Evolutionary conservation across 148 eudicot species (phyloP).

Genomic region (Spergularia marina): DNA sequence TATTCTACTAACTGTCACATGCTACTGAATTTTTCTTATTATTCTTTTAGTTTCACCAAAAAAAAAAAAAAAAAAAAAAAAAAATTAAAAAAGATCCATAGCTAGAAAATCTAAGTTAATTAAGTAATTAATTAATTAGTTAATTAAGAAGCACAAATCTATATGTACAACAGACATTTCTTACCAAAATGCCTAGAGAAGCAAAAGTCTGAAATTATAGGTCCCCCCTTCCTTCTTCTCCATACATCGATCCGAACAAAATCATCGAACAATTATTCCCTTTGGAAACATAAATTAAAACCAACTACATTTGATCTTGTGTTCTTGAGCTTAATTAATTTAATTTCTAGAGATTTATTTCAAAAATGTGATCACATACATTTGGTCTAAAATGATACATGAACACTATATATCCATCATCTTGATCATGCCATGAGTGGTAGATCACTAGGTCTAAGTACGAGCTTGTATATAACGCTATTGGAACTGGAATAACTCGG

Average conservation of each 20-base stretch:
- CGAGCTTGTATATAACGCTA: no score
- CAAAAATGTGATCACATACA: no score
- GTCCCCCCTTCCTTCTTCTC: conserved; percentile 14
- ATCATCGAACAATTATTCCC: conserved; percentile 44
- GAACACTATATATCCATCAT: no score
- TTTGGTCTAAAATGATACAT: no score
- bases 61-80: background rate
- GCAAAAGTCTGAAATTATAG: conserved; percentile 26
- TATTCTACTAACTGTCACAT: conserved; percentile 32
- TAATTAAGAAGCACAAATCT: conserved; percentile 31
- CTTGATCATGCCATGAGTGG: no score
- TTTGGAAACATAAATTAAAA: conserved; percentile 22
- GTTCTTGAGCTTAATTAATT: background rate
- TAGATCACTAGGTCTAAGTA: no score
- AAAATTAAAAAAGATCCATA: background rate
- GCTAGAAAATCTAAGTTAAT: background rate
- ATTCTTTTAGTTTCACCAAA: no score
- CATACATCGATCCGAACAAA: conserved; percentile 22
- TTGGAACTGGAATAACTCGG: no score
- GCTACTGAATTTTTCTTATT: conserved; percentile 8
- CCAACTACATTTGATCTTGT: conserved; percentile 6
- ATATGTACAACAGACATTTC: conserved; percentile 40
- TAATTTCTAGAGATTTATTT: background rate
- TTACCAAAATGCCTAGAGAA: conserved; percentile 41
- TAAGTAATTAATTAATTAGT: conserved; percentile 11